Evolutionary conservation across 1,139 yeast species (phyloP).

Genomic region (Blastobotrys arbuscula): DNA sequence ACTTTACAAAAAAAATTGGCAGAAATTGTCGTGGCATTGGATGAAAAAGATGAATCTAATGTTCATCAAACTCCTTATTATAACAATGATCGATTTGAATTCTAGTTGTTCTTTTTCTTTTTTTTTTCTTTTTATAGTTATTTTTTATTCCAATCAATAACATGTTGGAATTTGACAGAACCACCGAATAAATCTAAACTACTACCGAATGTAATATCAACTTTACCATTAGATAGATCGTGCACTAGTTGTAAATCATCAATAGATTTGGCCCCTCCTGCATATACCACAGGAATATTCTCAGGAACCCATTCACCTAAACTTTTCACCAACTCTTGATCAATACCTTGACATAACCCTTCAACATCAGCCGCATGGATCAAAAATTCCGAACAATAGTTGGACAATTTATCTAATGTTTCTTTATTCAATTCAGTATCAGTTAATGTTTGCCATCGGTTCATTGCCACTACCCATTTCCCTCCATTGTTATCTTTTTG

Average conservation of each 20-base stretch:
- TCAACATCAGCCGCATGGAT: conserved; percentile 99
- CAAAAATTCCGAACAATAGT: conserved; percentile 77
- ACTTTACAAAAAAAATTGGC: conserved; percentile 89
- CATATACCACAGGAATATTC: conserved; percentile 76
- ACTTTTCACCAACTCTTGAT: conserved; percentile 61
- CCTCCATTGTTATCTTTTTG: conserved; percentile 30
- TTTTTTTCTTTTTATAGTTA: too few relatives aligned
- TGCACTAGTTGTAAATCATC: conserved; percentile 63
- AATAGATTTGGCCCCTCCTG: conserved; percentile 88
- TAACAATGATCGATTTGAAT: neutral
- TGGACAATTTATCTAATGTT: conserved; percentile 49
- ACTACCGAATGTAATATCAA: conserved; percentile 89
- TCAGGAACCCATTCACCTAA: conserved; percentile 70
- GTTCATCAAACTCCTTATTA: conserved; percentile 5
- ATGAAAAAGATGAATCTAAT: conserved; percentile 29
- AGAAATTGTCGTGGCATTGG: conserved; percentile 76
- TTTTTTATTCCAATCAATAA: conserved; percentile 67
- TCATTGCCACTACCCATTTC: conserved; percentile 90
- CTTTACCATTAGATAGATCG: conserved; percentile 65
- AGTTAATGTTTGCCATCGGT: conserved; percentile 93
- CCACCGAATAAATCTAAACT: conserved; percentile 88
- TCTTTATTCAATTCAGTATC: conserved; percentile 48
- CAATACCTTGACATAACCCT: conserved; percentile 91
- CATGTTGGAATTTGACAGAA: conserved; percentile 66
- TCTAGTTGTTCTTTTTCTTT: neutral